Base-by-base conservation (phyloP, 2,329 filamentous ascomycete species). In the Aspergillus sclerotialis region DNA sequence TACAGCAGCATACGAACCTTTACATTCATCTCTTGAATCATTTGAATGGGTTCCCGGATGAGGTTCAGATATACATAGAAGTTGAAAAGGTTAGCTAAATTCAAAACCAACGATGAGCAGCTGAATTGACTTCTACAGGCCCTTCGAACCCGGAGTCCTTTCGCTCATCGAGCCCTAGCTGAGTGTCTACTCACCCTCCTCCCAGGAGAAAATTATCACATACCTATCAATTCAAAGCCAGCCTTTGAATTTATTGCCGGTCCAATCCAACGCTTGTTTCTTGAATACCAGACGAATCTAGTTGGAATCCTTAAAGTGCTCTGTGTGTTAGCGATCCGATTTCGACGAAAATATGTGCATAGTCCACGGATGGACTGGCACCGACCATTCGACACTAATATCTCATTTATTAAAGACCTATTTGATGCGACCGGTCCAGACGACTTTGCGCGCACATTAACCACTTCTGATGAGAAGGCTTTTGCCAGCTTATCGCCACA, bases 191-290 rank as follows among this genome's bases (percentile, higher is more conserved):
- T 39, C n/a, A 36, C 43, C 9, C 25, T 58, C 24, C 43, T 46
- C 19, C 33, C 45, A 26, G 44, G 36, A 5, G 37, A 37, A 8
- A 37, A 36, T 4, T 30, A 18, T n/a, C 27, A 48, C 9, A 35
- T 52, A 10, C 31, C 44, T 9, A 17, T 38, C 4, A 34, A 28
- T 2, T 33, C 37, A 5, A 27, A 24, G 17, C 45, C 46, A 15
- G 49, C 46, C 14, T 62, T 59, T 18, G 50, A 53, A 27, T 65
- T 64, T 24, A 56, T 65, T 25, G 48, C 60, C 4, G 50, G 48
- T 1, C 61, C 62, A 3, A 61, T 65, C 11, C 62, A 63, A 37
- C 36, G 42, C 10, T 32, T 65, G 3, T 64, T 64, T 30, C 50
- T 46, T 27, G 49, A 52, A 6, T 51, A 56, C 10, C 40, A 48